A percentile compares a stretch with the other conserved stretches of the same genome.
These are phyloP conservation scores for Vaccinium myrtillus DNA, from an alignment of 148 eudicot species.

Conservation along the genomic window DNA sequence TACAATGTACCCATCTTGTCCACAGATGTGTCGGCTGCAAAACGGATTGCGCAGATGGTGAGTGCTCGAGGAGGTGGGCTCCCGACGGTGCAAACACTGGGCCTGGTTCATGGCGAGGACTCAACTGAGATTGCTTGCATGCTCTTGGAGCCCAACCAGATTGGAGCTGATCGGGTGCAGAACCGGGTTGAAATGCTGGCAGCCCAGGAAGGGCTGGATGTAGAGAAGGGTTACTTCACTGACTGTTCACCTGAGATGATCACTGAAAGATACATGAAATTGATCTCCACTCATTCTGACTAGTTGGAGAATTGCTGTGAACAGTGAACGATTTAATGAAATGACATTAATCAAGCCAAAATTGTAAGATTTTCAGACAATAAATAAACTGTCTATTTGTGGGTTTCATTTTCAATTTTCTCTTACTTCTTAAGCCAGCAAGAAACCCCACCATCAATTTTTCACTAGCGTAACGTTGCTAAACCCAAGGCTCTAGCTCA, in stretches of 20 bases:
- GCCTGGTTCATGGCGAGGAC: slow-evolving; percentile 61
- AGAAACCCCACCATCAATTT: background rate
- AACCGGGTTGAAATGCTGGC: slow-evolving; percentile 49
- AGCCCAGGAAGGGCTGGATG: slow-evolving; percentile 48
- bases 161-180: slow-evolving; percentile 51
- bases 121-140: slow-evolving; percentile 51
- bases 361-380: background rate
- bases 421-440: background rate
- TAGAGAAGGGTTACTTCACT: slow-evolving; percentile 53
- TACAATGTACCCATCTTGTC: slow-evolving; percentile 67
- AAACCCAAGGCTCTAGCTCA: background rate
- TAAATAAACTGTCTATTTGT: background rate
- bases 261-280: slow-evolving; percentile 45
- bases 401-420: background rate
- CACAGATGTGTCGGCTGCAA: slow-evolving; percentile 44
- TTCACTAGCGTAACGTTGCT: background rate
- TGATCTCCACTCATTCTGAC: slow-evolving; percentile 29
- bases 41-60: slow-evolving; percentile 49
- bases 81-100: slow-evolving; percentile 56
- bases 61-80: slow-evolving; percentile 70
- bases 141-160: slow-evolving; percentile 45
- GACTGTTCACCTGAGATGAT: slow-evolving; percentile 48
- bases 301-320: background rate
- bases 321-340: background rate
- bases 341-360: background rate